Evolutionary conservation across 495 filamentous ascomycete species (phyloP).

Genomic region (Jackrogersella multiformis): DNA sequence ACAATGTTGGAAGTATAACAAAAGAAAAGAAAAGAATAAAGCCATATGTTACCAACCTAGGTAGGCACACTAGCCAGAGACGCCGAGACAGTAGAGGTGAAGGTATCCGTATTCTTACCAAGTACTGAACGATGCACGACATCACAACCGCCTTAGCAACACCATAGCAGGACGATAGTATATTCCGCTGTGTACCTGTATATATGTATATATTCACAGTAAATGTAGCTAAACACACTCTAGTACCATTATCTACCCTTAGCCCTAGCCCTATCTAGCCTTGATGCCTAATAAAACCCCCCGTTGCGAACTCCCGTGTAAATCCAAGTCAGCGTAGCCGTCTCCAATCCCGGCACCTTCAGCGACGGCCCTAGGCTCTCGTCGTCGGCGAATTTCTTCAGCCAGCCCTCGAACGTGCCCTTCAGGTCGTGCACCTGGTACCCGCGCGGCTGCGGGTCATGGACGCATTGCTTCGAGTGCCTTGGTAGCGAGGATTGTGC

Average conservation of each 20-base stretch:
- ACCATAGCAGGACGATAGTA: too few species aligned
- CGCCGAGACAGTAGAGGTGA: too few species aligned
- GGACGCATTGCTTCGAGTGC: slow-evolving; percentile 36
- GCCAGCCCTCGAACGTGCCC: slow-evolving; percentile 43
- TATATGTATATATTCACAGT: background rate
- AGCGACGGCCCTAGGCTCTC: slow-evolving; percentile 14
- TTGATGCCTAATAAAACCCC: slow-evolving; percentile 20
- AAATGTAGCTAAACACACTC: background rate
- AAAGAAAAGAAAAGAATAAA: too few species aligned
- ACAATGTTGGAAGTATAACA: too few species aligned
- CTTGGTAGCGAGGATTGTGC: slow-evolving; percentile 1
- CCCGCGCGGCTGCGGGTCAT: slow-evolving; percentile 38
- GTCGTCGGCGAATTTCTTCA: slow-evolving; percentile 34
- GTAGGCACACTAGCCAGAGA: too few species aligned
- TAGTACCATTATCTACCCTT: background rate
- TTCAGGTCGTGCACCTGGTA: slow-evolving; percentile 45
- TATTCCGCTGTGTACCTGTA: too few species aligned
- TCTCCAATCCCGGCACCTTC: slow-evolving; percentile 39
- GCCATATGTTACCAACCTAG: too few species aligned
- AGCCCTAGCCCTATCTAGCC: too few species aligned
- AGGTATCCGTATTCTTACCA: too few species aligned
- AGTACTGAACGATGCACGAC: too few species aligned
- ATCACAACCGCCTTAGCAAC: too few species aligned
- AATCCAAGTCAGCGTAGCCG: slow-evolving; percentile 45
- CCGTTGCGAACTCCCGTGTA: slow-evolving; percentile 37